Evolutionary conservation across 2,329 filamentous ascomycete genomes (phyloP), one percentile per base, ranked within the genome.

Genomic region (Arthroderma sp.): DNA sequence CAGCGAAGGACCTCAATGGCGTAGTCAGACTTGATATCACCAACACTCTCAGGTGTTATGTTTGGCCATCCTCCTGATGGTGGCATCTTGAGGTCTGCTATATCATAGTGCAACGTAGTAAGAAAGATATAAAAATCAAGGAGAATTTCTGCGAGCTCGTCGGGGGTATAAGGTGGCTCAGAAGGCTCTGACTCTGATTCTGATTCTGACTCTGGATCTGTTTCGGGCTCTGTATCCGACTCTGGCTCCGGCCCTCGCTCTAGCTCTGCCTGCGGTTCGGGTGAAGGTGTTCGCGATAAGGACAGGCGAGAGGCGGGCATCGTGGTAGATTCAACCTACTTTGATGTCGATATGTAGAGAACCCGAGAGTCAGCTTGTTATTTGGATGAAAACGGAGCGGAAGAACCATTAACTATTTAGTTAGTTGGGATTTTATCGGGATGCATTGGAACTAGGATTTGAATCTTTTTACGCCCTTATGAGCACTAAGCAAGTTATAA

Each of bases 81-180:
- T 11, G 51, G 51, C 7, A 33, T 54, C 31, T 54, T 54, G 6
- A 54, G n/a, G 31, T 54, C 51, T 54, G 51, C 51, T 13, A 33
- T 43, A 25, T 55, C 31, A 31, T 55, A 55, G 53, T 39, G 31
- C 13, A 43, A 33, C 31, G 5, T 55, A 15, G 37, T 43, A 37
- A 55, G 33, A 43, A 55, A 43, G n/a, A 13, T 39, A 25, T 39
- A 43, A 19, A 33, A 54, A 37, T 54, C 51, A 8, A 54, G 51
- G 23, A 54, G 33, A 13, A 54, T 54, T 23, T 9, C 51, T 15
- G 2, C 51, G 25, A 54, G 21, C 25, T 54, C 51, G 23, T 54
- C 31, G 47, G 47, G 25, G 23, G 51, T 54, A 54, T 54, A 54
- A 21, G 51, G 4, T n/a, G 43, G 43, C 37, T 38, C 37, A 13